These are phyloP conservation scores for Cercospora sojina DNA, from an alignment of 2,329 filamentous ascomycete species.

Conservation along the genomic window DNA sequence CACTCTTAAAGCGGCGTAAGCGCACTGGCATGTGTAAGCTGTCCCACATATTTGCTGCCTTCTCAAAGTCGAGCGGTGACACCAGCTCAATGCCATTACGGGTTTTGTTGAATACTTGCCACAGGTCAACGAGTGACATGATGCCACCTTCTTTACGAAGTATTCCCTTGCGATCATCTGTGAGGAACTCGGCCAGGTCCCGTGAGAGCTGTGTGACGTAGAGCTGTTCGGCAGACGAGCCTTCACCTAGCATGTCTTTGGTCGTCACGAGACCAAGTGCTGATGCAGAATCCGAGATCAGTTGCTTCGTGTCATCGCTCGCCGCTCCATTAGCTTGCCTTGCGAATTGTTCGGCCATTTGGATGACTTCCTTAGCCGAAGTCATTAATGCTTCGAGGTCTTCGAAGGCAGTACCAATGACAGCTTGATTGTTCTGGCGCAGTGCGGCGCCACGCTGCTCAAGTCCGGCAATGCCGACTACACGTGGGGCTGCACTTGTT, in stretches of 20 bases:
- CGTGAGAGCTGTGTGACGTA: conserved; percentile 86
- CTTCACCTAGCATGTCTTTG: conserved; percentile 85
- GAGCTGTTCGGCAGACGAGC: conserved; percentile 71
- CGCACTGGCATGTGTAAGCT: conserved; percentile 81
- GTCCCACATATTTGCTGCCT: conserved; percentile 85
- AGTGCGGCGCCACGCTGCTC: conserved; percentile 82
- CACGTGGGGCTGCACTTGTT: conserved; percentile 49
- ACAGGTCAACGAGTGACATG: conserved; percentile 84
- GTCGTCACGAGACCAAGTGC: conserved; percentile 89
- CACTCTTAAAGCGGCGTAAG: conserved; percentile 84
- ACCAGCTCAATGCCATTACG: conserved; percentile 92
- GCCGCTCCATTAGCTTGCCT: conserved; percentile 61
- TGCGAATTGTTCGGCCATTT: conserved; percentile 84
- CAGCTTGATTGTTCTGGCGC: conserved; percentile 86
- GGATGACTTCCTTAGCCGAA: conserved; percentile 92
- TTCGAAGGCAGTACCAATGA: conserved; percentile 92
- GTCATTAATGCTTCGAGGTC: conserved; percentile 96
- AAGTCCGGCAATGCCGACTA: conserved; percentile 86
- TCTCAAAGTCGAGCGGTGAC: conserved; percentile 86
- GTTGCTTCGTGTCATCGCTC: conserved; percentile 62
- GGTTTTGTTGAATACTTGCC: conserved; percentile 92
- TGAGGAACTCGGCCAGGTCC: conserved; percentile 84
- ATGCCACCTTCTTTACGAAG: conserved; percentile 80
- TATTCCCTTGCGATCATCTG: conserved; percentile 77
- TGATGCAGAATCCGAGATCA: conserved; percentile 77